phyloP scores from a whole-genome alignment of 192 early-diverging fungal species.

The Chytriomyces confervae region DNA sequence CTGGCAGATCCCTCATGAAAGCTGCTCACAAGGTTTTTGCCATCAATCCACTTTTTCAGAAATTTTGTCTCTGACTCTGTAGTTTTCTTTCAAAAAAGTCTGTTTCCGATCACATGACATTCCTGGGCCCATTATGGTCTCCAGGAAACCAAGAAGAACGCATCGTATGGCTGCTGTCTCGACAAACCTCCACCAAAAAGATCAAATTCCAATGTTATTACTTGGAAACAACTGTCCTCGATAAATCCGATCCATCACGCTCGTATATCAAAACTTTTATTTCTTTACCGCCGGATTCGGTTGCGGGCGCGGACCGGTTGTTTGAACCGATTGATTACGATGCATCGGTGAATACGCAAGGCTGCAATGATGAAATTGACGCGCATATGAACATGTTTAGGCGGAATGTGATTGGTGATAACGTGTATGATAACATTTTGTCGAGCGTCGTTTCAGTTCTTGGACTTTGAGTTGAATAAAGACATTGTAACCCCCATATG shows the following conservation, averaged over 20 bases:
- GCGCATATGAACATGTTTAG: constrained; percentile 47
- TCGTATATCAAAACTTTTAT: background rate
- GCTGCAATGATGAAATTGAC: constrained; percentile 40
- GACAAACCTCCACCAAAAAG: background rate
- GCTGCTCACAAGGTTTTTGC: too few species aligned
- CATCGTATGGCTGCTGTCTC: background rate
- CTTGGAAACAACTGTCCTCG: constrained; percentile 6
- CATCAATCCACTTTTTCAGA: too few species aligned
- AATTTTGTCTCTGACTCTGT: too few species aligned
- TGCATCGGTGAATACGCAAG: background rate
- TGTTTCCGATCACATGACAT: constrained; percentile 2
- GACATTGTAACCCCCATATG: too few species aligned
- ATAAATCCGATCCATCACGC: constrained; percentile 1
- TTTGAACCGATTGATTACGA: constrained; percentile 8
- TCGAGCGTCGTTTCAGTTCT: background rate
- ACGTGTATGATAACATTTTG: constrained; percentile 21
- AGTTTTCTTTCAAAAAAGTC: background rate
- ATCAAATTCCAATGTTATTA: constrained; percentile 11
- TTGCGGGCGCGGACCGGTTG: background rate
- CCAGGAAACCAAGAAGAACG: constrained; percentile 19
- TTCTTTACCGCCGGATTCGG: background rate
- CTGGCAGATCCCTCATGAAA: too few species aligned
- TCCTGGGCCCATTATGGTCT: constrained; percentile 25
- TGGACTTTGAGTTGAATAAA: too few species aligned
- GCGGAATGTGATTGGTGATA: constrained; percentile 6